Base-by-base conservation (phyloP, 2,329 filamentous ascomycete species). In the Hirsutella thompsonii region DNA sequence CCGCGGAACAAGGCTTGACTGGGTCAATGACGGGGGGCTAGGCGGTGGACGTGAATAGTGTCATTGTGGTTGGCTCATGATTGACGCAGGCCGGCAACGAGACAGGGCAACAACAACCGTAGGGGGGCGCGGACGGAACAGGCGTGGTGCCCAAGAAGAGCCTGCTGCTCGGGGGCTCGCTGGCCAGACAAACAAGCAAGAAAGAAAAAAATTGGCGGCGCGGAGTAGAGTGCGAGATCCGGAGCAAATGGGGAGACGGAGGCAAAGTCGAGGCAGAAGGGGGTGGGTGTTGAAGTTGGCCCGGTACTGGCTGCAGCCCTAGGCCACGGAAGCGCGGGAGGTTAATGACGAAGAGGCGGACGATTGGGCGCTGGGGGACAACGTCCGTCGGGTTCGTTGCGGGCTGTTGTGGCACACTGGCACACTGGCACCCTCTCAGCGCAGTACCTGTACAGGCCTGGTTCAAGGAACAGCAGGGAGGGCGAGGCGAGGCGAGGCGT, bases 51-150 rank as follows among this genome's bases (percentile, higher is more conserved):
- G 46, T 49, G 50, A 45, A 45, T 44, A 47, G 43, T 52, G 48
- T 60, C 60, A 63, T 63, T 40, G 55, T 60, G 54, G 54, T 55
- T 55, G 53, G 52, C 46, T 54, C 47, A 52, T 55, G 55, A 57
- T 57, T 45, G 51, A 54, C 45, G 50, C 47, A 26, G 23, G 23
- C 23, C 16, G 14, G n/a, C 30, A 30, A 39, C 38, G 38, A 29
- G 30, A 28, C 37, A 30, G 21, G 19, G 23, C 37, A 30, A 9
- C 32, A 9, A 49, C 37, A 42, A 42, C 21, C 14, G n/a, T 30
- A 16, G 13, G 9, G 36, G 26, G 39, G 26, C 43, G 43, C 36
- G 30, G 45, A 43, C 28, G 46, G 36, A 32, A 23, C 16, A 19
- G 43, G 34, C 21, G 36, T 34, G 34, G 32, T 42, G 43, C 37